Percentiles rank a stretch among this genome's conserved stretches.
phyloP scores from a whole-genome alignment of 2,329 filamentous ascomycete genomes.

The Claviceps cyperi region DNA sequence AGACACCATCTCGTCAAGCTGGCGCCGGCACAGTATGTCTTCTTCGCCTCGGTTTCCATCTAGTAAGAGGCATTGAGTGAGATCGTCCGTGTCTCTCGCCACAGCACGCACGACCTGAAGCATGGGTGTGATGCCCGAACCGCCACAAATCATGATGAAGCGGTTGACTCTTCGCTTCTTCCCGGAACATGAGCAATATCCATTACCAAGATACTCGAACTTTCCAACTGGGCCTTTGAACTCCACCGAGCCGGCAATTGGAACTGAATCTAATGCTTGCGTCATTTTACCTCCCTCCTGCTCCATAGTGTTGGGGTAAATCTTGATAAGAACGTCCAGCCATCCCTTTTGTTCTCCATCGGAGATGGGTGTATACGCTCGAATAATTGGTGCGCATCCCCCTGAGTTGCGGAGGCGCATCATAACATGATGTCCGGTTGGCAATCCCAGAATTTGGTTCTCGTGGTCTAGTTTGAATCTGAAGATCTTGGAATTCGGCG shows the following conservation, averaged over 20 bases:
- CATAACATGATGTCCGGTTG: constrained; percentile 78
- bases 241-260: constrained; percentile 59
- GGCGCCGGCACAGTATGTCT: constrained; percentile 67
- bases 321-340: constrained; percentile 66
- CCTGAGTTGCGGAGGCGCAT: constrained; percentile 62
- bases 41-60: constrained; percentile 64
- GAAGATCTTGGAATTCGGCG: constrained; percentile 69
- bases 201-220: constrained; percentile 62
- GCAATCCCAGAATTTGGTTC: constrained; percentile 58
- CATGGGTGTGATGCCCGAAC: constrained; percentile 85
- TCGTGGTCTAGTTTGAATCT: constrained; percentile 63
- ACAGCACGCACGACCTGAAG: constrained; percentile 69
- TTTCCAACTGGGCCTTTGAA: constrained; percentile 83
- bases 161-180: constrained; percentile 41
- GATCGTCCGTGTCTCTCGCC: constrained; percentile 46
- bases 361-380: constrained; percentile 77
- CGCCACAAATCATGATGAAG: constrained; percentile 79
- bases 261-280: constrained; percentile 57
- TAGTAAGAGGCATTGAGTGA: constrained; percentile 56
- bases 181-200: constrained; percentile 46
- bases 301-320: constrained; percentile 52
- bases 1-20: constrained; percentile 50
- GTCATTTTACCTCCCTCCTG: constrained; percentile 67
- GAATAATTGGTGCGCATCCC: constrained; percentile 58
- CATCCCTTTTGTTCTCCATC: constrained; percentile 43